Conservation (phyloP, 805 yeast species). For the Limtongozyma cylindracea region DNA sequence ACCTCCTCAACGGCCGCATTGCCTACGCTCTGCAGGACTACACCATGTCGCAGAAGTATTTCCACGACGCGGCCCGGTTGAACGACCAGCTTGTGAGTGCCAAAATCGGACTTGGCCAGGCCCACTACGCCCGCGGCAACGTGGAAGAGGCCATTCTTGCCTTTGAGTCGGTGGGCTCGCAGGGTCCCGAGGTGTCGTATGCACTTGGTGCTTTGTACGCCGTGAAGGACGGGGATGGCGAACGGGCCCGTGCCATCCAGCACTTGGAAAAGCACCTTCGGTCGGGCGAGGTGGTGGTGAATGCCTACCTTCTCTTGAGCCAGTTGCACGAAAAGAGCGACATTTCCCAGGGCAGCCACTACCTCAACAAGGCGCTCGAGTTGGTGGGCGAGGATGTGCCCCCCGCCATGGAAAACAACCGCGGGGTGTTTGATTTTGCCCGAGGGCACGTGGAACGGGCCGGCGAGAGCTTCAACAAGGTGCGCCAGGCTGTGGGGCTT, state of each 20-base stretch:
- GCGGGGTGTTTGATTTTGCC: constrained; percentile 62
- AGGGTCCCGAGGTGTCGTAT: constrained; percentile 48
- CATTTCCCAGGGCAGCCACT: constrained; percentile 37
- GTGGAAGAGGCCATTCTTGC: constrained; percentile 67
- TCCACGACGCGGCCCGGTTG: constrained; percentile 42
- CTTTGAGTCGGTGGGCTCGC: constrained; percentile 49
- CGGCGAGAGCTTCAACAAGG: constrained; percentile 21
- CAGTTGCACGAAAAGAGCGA: constrained; percentile 44
- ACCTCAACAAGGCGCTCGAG: constrained; percentile 34
- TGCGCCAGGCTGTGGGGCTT: constrained; percentile 12
- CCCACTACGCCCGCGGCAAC: constrained; percentile 51
- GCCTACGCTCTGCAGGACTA: constrained; percentile 32
- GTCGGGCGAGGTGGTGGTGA: constrained; percentile 26
- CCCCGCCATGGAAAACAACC: constrained; percentile 46
- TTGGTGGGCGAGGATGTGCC: constrained; percentile 20
- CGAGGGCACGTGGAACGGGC: constrained; percentile 37
- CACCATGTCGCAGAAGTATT: constrained; percentile 44
- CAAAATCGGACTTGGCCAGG: constrained; percentile 64
- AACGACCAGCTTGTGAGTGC: constrained; percentile 46
- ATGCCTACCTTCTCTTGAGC: constrained; percentile 46
- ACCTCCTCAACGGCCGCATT: constrained; percentile 80
- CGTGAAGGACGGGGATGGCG: constrained; percentile 12
- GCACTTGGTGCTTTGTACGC: constrained; percentile 58
- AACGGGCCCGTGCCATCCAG: constrained; percentile 28
- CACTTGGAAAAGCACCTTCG: constrained; percentile 48